These are phyloP conservation scores for Lactifluus hygrophoroides DNA, from an alignment of 768 basidiomycete genomes.

Conservation along the genomic window DNA sequence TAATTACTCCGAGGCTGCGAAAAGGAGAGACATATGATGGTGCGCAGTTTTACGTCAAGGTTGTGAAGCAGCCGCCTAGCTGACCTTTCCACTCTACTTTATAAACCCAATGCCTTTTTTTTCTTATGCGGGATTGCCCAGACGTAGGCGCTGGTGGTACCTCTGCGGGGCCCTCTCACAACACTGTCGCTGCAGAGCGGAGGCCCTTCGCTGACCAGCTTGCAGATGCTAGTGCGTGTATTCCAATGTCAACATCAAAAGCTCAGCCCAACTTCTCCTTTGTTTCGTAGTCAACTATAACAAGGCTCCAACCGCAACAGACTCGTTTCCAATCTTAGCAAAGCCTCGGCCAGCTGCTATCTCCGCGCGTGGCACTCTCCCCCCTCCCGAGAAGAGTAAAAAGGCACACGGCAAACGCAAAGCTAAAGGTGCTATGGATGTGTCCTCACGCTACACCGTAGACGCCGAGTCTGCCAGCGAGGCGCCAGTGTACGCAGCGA, in stretches of 20 bases:
- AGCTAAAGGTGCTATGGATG: neutral
- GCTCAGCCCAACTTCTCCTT: neutral
- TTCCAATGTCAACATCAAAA: neutral
- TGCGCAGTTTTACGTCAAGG: neutral
- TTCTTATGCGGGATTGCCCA: neutral
- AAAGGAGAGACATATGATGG: neutral
- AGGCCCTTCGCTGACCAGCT: conserved; percentile 1
- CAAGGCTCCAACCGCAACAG: neutral
- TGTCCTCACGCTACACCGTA: neutral
- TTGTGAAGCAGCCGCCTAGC: neutral
- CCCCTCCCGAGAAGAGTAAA: neutral
- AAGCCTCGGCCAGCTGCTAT: neutral
- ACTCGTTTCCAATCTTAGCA: neutral
- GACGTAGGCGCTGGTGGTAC: neutral
- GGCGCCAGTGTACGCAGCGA: neutral
- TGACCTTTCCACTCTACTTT: neutral
- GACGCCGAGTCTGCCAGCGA: neutral
- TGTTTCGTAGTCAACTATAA: neutral
- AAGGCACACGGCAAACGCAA: neutral
- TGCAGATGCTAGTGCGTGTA: conserved; percentile 3
- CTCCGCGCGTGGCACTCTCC: neutral
- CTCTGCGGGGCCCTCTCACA: neutral
- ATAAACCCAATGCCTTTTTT: neutral
- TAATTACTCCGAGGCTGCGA: neutral
- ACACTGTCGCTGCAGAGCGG: neutral